These are phyloP conservation scores for Kazachstania martiniae DNA, from an alignment of 805 yeast species.

Conservation along the genomic window DNA sequence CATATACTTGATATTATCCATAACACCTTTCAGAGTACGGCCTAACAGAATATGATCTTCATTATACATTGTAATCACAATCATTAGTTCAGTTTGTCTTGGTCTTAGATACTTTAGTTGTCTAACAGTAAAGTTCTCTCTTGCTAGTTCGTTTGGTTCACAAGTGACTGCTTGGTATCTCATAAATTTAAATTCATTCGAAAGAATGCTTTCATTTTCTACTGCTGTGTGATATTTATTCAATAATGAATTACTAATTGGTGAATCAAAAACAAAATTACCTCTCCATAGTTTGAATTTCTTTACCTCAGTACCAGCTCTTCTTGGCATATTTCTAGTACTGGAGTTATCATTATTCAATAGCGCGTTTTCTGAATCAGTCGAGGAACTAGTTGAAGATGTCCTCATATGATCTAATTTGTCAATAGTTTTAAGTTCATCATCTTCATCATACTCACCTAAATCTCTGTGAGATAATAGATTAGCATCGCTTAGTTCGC, in stretches of 20 bases:
- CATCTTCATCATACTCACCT: constrained; percentile 17
- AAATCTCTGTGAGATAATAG: constrained; percentile 15
- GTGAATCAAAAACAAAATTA: constrained; percentile 79
- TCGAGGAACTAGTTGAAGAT: constrained; percentile 6
- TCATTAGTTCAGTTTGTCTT: constrained; percentile 73
- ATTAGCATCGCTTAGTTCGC: constrained; percentile 4
- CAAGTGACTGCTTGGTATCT: constrained; percentile 92
- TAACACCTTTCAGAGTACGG: constrained; percentile 80
- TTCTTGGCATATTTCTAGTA: constrained; percentile 3
- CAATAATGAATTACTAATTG: constrained; percentile 63
- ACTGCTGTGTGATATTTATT: constrained; percentile 36
- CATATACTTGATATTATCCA: constrained; percentile 74
- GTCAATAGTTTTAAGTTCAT: constrained; percentile 12
- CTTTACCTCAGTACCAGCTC: constrained; percentile 20
- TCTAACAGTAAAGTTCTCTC: constrained; percentile 63
- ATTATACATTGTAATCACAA: constrained; percentile 83
- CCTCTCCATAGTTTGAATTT: constrained; percentile 40
- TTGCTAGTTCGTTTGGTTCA: constrained; percentile 64
- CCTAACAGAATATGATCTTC: constrained; percentile 78
- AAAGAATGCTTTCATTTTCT: constrained; percentile 29
- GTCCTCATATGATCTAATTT: constrained; percentile 5
- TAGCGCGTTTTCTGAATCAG: constrained; percentile 2
- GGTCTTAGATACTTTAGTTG: constrained; percentile 71
- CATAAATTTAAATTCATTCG: constrained; percentile 66
- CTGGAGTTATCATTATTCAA: neutral